Base-by-base conservation (phyloP, 1,139 yeast species). In the Suhomyces maxii region DNA sequence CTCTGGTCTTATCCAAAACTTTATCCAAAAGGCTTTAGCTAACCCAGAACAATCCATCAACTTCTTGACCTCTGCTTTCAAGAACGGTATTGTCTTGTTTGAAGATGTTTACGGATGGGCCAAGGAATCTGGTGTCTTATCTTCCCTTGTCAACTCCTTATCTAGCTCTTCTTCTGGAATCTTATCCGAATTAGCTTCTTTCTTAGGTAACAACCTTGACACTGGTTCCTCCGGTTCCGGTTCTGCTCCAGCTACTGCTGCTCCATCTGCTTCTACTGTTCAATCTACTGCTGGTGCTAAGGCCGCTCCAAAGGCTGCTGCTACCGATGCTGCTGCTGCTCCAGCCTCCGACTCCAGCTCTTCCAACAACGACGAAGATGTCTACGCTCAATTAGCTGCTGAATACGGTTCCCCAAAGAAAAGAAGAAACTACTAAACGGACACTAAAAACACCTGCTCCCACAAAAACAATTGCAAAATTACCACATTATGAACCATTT, bases 91-190 rank as follows among this genome's bases (percentile, higher is more conserved):
- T 49, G 70, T 68, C 45, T 48, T 67, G 43, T 69, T 58, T 45
- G 68, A 67, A 59, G 76, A 72, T 44, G 50, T 71, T 40, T 71
- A 60, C 63, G 36, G 40, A 39, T 74, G 76, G 76, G 71, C 77
- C 51, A 69, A 73, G 60, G 45, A 55, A 18, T 61, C 68, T 26
- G 79, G 79, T 49, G 48, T 73, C 39, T 68, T 75, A 58, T 57
- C 55, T 51, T 45, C 59, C 18, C 70, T 66, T 50, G 57, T 73
- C 46, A 43, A 51, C 37, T 72, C 65, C 63, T 56, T 74, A 48
- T 52, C 55, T 36, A 8, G 32, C 13, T 34, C 37, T 12, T 60
- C 67, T 59, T 71, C 72, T 51, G 69, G 71, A 46, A 50, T 64
- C 43, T 64, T 58, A 56, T 65, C 63, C 47, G 55, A 62, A 26